A percentile compares a stretch with the other conserved stretches of the same genome.
phyloP scores from a whole-genome alignment of 1,284 basidiomycete species.

The Xanthoconium separans region DNA sequence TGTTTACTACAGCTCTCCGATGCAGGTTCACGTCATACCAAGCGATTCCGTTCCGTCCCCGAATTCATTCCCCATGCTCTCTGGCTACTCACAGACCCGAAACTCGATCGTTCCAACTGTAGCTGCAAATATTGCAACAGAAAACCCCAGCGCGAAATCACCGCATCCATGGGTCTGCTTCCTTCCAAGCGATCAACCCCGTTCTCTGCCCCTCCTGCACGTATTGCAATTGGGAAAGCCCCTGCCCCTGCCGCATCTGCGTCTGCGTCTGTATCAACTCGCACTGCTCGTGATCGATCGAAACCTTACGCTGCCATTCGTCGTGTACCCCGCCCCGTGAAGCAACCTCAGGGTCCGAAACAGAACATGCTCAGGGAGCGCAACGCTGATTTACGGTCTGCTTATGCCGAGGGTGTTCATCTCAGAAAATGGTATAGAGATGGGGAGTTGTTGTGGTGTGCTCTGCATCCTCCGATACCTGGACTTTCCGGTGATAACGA shows the following conservation, averaged over 20 bases:
- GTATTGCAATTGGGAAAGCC: constrained; percentile 7
- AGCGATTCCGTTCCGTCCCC: constrained; percentile 71
- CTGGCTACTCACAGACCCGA: constrained; percentile 67
- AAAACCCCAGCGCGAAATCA: constrained; percentile 66
- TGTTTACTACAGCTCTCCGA: not conserved
- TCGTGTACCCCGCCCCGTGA: constrained; percentile 42
- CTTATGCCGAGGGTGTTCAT: constrained; percentile 37
- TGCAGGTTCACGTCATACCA: constrained; percentile 43
- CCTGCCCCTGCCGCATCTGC: not conserved
- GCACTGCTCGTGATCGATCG: constrained; percentile 25
- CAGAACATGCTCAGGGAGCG: constrained; percentile 56
- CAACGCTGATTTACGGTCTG: constrained; percentile 55
- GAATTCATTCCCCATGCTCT: constrained; percentile 80
- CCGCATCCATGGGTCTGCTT: constrained; percentile 53
- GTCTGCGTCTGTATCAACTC: constrained; percentile 11
- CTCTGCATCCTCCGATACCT: constrained; percentile 51
- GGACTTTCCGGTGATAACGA: constrained; percentile 39
- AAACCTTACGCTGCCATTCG: constrained; percentile 60
- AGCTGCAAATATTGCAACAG: constrained; percentile 79
- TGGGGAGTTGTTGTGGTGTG: constrained; percentile 75
- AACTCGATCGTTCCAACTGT: constrained; percentile 51
- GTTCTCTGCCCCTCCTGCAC: constrained; percentile 14
- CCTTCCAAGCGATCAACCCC: constrained; percentile 35
- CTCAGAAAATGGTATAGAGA: constrained; percentile 59
- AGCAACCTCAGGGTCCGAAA: constrained; percentile 42